Evolutionary conservation across 345 rosid genomes (phyloP).

Genomic region (Triadica sebifera): DNA sequence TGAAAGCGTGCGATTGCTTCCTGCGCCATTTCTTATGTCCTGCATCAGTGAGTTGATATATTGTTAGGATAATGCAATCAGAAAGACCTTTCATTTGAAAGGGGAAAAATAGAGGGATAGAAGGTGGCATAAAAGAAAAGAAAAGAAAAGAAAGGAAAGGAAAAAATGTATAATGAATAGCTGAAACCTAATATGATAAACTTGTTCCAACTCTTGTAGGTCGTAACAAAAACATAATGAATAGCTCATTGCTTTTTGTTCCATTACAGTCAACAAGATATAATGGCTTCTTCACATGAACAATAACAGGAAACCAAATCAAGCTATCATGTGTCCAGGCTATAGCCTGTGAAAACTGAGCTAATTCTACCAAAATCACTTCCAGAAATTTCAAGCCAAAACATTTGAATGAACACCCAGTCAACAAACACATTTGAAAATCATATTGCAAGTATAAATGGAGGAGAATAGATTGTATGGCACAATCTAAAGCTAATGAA

Average conservation of each 20-base stretch:
- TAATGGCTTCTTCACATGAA: neutral
- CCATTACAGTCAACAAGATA: neutral
- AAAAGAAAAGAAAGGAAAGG: too few species aligned
- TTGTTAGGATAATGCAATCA: constrained; percentile 12
- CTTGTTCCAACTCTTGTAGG: neutral
- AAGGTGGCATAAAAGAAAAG: neutral
- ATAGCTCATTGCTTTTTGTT: too few species aligned
- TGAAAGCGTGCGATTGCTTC: constrained; percentile 53
- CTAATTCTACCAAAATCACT: neutral
- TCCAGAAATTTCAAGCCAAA: neutral
- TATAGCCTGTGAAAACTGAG: neutral
- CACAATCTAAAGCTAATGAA: neutral
- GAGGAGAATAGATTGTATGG: neutral
- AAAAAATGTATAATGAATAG: neutral
- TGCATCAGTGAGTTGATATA: constrained; percentile 26
- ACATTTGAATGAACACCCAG: neutral
- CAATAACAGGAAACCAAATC: neutral
- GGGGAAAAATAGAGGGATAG: neutral
- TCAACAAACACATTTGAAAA: neutral
- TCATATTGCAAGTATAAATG: constrained; percentile 9
- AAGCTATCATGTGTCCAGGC: neutral
- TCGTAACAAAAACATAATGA: too few species aligned
- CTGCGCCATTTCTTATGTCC: constrained; percentile 81
- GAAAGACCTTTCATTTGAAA: neutral
- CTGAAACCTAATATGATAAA: constrained; percentile 5